Conservation (phyloP, 2,329 filamentous ascomycete species). For the Exophiala sp. region DNA sequence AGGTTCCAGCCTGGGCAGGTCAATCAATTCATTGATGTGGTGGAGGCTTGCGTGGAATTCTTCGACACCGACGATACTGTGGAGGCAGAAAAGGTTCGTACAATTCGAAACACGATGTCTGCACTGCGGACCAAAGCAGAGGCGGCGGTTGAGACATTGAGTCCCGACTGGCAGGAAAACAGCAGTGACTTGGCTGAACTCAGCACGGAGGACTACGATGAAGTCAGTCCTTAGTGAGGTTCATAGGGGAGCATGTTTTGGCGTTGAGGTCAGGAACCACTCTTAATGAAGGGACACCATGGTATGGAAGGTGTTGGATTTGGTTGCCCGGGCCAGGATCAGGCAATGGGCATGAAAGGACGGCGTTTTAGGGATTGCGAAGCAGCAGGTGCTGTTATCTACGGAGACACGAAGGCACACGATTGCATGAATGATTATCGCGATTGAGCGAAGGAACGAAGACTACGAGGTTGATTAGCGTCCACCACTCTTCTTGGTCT, state of each 20-base stretch:
- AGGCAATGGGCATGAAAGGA: too few species aligned
- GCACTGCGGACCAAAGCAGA: conserved; percentile 20
- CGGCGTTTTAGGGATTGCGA: too few species aligned
- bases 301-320: too few species aligned
- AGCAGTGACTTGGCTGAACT: conserved; percentile 25
- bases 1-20: conserved; percentile 23
- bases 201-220: conserved; percentile 22
- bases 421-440: too few species aligned
- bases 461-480: too few species aligned
- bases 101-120: conserved; percentile 12
- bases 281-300: background rate
- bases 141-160: conserved; percentile 20
- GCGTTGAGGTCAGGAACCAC: background rate
- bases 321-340: too few species aligned
- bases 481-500: too few species aligned
- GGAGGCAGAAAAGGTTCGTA: conserved; percentile 18
- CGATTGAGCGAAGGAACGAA: too few species aligned
- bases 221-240: conserved; percentile 16
- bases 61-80: conserved; percentile 18
- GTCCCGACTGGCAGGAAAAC: conserved; percentile 24
- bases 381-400: too few species aligned
- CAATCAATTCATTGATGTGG: conserved; percentile 21
- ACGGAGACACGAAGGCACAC: too few species aligned
- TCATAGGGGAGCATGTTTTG: background rate
- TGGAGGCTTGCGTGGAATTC: conserved; percentile 21